phyloP scores from a whole-genome alignment of 768 basidiomycete species.

The Gymnopilus junonius region DNA sequence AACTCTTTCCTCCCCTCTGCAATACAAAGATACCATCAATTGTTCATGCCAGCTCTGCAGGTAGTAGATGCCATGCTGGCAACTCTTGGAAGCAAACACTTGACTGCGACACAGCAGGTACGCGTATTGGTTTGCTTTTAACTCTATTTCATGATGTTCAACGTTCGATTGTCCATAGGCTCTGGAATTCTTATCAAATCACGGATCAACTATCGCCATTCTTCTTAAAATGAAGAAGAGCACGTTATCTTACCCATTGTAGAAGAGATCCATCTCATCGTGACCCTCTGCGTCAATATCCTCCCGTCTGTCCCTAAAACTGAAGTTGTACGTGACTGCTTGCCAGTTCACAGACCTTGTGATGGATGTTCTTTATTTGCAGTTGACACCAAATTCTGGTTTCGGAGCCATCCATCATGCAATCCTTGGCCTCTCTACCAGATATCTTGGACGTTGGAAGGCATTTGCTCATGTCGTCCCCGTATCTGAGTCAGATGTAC shows the following conservation, averaged over 20 bases:
- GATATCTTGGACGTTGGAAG: slow-evolving; percentile 61
- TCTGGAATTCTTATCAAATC: slow-evolving; percentile 78
- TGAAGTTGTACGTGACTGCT: slow-evolving; percentile 66
- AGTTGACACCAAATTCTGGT: slow-evolving; percentile 70
- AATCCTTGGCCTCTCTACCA: slow-evolving; percentile 74
- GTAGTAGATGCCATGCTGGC: slow-evolving; percentile 78
- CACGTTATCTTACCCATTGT: slow-evolving; percentile 66
- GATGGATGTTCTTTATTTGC: background rate
- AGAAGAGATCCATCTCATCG: slow-evolving; percentile 80
- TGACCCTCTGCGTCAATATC: slow-evolving; percentile 70
- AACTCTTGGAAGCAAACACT: slow-evolving; percentile 72
- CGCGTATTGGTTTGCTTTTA: slow-evolving; percentile 8
- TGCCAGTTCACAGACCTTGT: background rate
- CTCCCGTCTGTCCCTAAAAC: slow-evolving; percentile 74
- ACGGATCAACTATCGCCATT: slow-evolving; percentile 83
- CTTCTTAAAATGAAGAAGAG: slow-evolving; percentile 77
- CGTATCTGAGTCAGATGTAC: slow-evolving; percentile 67
- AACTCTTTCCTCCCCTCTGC: slow-evolving; percentile 89
- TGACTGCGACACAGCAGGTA: slow-evolving; percentile 73
- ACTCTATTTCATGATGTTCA: background rate
- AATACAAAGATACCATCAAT: slow-evolving; percentile 88
- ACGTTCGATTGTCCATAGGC: slow-evolving; percentile 48
- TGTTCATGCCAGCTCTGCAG: slow-evolving; percentile 87
- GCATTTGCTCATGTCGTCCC: slow-evolving; percentile 65
- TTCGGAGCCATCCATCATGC: slow-evolving; percentile 88